Percentiles rank a stretch among this genome's conserved stretches.
phyloP scores from a whole-genome alignment of 1,284 basidiomycete genomes.

The Kwoniella shivajii region DNA sequence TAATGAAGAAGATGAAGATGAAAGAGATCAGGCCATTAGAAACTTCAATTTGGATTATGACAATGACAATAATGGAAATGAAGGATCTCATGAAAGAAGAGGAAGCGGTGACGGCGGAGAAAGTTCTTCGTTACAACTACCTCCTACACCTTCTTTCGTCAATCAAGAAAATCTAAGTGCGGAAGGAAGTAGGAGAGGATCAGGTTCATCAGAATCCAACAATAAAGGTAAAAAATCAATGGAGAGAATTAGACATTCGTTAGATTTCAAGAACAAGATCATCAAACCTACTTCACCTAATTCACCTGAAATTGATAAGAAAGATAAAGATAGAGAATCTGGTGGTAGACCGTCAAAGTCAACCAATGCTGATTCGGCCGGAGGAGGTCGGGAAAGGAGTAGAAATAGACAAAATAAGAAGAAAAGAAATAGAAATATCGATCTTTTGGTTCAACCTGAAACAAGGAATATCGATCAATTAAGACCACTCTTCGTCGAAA shows the following conservation, averaged over 20 bases:
- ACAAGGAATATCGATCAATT: constrained; percentile 73
- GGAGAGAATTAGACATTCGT: constrained; percentile 24
- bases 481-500: constrained; percentile 82
- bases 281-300: not conserved
- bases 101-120: too few relatives aligned
- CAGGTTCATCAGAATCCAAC: constrained; percentile 6
- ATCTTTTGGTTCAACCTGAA: constrained; percentile 70
- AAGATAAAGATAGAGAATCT: constrained; percentile 1
- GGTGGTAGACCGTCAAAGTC: constrained; percentile 2
- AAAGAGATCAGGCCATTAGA: not conserved
- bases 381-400: not conserved
- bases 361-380: not conserved
- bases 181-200: constrained; percentile 14
- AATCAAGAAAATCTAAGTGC: too few relatives aligned
- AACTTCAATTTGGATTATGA: too few relatives aligned
- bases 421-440: constrained; percentile 52
- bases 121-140: too few relatives aligned
- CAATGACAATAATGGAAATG: too few relatives aligned
- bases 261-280: constrained; percentile 25
- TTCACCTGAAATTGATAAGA: constrained; percentile 9
- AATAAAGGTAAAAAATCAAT: constrained; percentile 15
- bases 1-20: constrained; percentile 34
- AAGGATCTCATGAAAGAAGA: too few relatives aligned
- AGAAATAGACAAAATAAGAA: constrained; percentile 1
- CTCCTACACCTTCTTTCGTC: too few relatives aligned